These are phyloP conservation scores for Russula compacta DNA, from an alignment of 768 basidiomycete genomes.

Conservation along the genomic window DNA sequence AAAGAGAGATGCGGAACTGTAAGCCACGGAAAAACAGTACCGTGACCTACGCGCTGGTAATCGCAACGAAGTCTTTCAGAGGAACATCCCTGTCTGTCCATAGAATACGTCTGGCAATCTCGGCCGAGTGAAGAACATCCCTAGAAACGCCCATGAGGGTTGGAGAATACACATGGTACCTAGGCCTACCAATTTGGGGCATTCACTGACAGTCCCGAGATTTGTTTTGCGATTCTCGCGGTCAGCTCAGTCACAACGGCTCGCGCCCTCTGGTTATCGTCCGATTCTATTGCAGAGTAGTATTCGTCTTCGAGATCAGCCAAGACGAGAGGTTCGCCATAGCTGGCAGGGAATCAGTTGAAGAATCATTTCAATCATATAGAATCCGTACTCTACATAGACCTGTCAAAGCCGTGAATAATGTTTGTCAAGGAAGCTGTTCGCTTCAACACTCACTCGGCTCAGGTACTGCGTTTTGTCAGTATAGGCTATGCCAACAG, in stretches of 20 bases:
- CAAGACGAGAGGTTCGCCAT: slow-evolving; percentile 71
- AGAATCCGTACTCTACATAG: background rate
- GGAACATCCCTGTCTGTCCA: slow-evolving; percentile 72
- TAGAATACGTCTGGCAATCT: slow-evolving; percentile 84
- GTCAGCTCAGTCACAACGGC: slow-evolving; percentile 81
- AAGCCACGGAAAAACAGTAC: background rate
- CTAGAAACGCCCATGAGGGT: slow-evolving; percentile 30
- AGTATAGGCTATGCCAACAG: slow-evolving; percentile 85
- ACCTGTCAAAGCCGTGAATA: background rate
- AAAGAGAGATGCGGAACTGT: slow-evolving; percentile 42
- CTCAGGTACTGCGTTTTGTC: slow-evolving; percentile 66
- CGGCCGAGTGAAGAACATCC: slow-evolving; percentile 81
- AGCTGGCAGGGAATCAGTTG: slow-evolving; percentile 38
- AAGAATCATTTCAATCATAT: background rate
- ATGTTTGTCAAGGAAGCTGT: background rate
- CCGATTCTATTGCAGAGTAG: slow-evolving; percentile 34
- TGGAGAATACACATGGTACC: background rate
- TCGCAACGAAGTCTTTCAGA: slow-evolving; percentile 67
- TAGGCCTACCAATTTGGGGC: slow-evolving; percentile 79
- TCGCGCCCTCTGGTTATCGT: slow-evolving; percentile 53
- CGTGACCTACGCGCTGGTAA: slow-evolving; percentile 76
- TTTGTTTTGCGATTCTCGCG: slow-evolving; percentile 52
- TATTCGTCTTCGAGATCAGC: slow-evolving; percentile 64
- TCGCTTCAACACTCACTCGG: slow-evolving; percentile 42
- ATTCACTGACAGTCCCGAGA: slow-evolving; percentile 73